Evolutionary conservation across 306 rosid genomes (phyloP), one percentile per base, ranked within the genome.

Genomic region (Fagus crenata): DNA sequence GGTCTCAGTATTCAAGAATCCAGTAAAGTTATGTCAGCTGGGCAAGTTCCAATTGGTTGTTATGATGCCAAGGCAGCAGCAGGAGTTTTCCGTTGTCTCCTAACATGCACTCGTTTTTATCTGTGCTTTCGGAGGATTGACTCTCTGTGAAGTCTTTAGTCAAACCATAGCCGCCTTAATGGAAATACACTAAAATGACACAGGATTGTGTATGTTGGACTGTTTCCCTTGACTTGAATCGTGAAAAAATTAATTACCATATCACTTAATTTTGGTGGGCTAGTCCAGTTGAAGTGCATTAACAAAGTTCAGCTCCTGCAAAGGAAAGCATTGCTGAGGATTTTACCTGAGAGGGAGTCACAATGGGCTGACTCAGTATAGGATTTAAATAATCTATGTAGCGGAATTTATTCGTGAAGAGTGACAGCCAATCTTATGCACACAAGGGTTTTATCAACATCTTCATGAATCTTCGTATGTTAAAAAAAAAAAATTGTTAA

Each of bases 31-130:
- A 77, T 92, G 97, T 81, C 86, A 82, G 71, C 73, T n/a, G 68
- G 89, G 92, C 46, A 80, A 82, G 89, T 86, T 94, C 69, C 92
- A 84, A 54, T 77, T 94, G 82, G 93, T 86, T 71, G 74, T 92
- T 69, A 73, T 86, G 86, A 80, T 90, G 92, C 90, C 95, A n/a
- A 84, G 69, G 74, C 86, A 81, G 43, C 89, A 76, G 51, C 81
- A 75, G 59, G 89, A 86, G 58, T 79, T 56, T 75, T 67, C 86
- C 71, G 13, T 76, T 33, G 79, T 73, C 74, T 78, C 96, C 35
- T 89, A 85, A 85, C 49, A n/a, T 2, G 46, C 71, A 36, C 49
- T 36, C 2, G 0, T 2, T 65, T 15, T 65, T 37, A 5, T 36
- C 32, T 37, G 31, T 17, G 71, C 32, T 36, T 65, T 4, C 3